Conservation (phyloP, 495 filamentous ascomycete species). For the Hypomontagnella submonticulosa region DNA sequence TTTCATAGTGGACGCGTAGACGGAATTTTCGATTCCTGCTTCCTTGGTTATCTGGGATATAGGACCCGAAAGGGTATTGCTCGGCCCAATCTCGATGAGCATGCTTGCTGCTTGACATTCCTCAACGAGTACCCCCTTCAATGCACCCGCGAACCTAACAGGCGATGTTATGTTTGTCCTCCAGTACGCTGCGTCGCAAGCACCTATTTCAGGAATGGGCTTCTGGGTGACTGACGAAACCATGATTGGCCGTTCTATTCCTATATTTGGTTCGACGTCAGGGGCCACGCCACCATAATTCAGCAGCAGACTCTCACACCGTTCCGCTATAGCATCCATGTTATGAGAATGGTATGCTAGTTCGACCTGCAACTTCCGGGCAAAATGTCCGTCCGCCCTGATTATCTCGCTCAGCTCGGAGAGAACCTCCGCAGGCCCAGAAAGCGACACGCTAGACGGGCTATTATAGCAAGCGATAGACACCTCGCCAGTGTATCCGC, state of each 20-base stretch:
- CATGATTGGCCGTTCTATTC: constrained; percentile 21
- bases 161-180: constrained; percentile 49
- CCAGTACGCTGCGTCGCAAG: constrained; percentile 51
- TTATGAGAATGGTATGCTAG: constrained; percentile 64
- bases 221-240: constrained; percentile 29
- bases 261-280: no score
- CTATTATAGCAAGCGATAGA: constrained; percentile 55
- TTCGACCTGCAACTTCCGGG: constrained; percentile 56
- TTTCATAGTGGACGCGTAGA: no score
- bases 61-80: constrained; percentile 57
- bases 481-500: constrained; percentile 40
- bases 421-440: constrained; percentile 44
- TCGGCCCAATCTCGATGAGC: constrained; percentile 65
- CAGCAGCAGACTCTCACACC: no score
- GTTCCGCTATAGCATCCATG: constrained; percentile 40
- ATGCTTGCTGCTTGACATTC: neutral
- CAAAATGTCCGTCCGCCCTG: constrained; percentile 55
- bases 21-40: no score
- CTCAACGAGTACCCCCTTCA: constrained; percentile 5
- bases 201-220: constrained; percentile 23
- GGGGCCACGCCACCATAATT: no score
- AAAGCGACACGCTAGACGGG: constrained; percentile 50
- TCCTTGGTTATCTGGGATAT: constrained; percentile 50
- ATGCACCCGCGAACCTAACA: constrained; percentile 49
- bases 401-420: constrained; percentile 46